Evolutionary conservation across 2,329 filamentous ascomycete genomes (phyloP), one percentile per base, ranked within the genome.

Genomic region (Arthrobotrys pseudoclavata): DNA sequence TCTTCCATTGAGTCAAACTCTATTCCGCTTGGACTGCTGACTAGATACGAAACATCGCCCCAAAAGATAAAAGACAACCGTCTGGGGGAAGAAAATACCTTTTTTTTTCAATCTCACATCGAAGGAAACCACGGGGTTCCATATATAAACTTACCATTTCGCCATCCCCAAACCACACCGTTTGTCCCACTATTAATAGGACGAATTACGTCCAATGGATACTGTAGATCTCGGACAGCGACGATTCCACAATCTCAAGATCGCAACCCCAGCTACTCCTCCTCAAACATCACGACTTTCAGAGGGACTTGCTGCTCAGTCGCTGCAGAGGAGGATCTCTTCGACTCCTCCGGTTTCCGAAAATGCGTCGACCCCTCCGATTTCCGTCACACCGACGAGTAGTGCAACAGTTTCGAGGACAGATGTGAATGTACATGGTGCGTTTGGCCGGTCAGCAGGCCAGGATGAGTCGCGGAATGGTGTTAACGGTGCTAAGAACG

Each of bases 121-220:
- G 29, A 60, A 50, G 20, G 15, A 68, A 55, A 13, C 31, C 29
- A 26, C 48, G 20, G 13, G 50, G 37, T 37, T 62, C 34, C 55
- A 15, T 18, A 20, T 50, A 50, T 13, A 50, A 50, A 22, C 20
- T 4, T 60, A 34, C 26, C 26, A n/a, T 47, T 15, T 40, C 67
- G 22, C 29, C 47, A 24, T 40, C 20, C 1, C 47, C 12, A 24
- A 26, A 47, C 40, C 37, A 37, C 57, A 6, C 42, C 45, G 4
- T 4, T 34, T 69, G 24, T 57, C 40, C 47, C 24, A 34, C n/a
- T 24, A 45, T 34, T 53, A n/a, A 42, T 37, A 68, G 74, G 74
- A 71, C 74, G 74, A 71, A 71, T 29, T 53, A 60, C 74, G 74
- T 77, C 74, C 74, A 62, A 77, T 77, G 74, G 74, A 77, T 63